Evolutionary conservation across 768 basidiomycete species (phyloP), one percentile per base, ranked within the genome.

Genomic region (Hirschioporus abietinus): DNA sequence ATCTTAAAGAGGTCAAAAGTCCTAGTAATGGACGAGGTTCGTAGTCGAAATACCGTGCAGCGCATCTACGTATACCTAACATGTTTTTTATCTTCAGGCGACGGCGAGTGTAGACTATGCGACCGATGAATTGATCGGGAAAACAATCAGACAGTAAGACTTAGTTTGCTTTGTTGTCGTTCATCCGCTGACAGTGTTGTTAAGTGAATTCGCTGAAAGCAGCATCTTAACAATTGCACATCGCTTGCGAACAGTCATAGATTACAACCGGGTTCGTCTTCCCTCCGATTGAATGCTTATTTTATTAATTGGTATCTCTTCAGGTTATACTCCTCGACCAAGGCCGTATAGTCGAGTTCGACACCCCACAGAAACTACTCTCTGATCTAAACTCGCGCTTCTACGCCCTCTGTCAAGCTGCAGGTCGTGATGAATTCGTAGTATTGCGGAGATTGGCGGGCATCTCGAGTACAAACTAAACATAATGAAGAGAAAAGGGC

Each of bases 181-280:
- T 35, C 58, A 25, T 57, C 66, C 67, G 24, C 67, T 17, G 8
- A 15, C 35, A 63, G 58, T 25, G 67, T 35, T 64, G 24, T 59
- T 3, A 71, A 91, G 89, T 15, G 88, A 90, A 78, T 94, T 93
- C 69, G 86, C 89, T 4, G 83, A 88, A 20, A 92, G 89, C 73
- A 95, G 91, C 0, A 91, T 93, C 66, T 76, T 93, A 35, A 93
- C 91, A 0, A 92, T 94, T 65, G 92, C 92, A 12, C 92, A 94
- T 77, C 85, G 89, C 10, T 79, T 92, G 66, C 82, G 88, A 4
- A 91, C 90, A 1, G 88, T 91, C 63, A 92, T 95, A 65, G 92
- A 94, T 71, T 95, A 93, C 70, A 89, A 94, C 74, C 83, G 88
- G 70, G 90, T 89, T 77, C 67, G 88, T 79, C 0, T 69, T 73